Percentiles rank a stretch among this genome's conserved stretches.
These are phyloP conservation scores for Hondaea fermentalgiana DNA, from an alignment of 108 stramenopile species.

Conservation along the genomic window DNA sequence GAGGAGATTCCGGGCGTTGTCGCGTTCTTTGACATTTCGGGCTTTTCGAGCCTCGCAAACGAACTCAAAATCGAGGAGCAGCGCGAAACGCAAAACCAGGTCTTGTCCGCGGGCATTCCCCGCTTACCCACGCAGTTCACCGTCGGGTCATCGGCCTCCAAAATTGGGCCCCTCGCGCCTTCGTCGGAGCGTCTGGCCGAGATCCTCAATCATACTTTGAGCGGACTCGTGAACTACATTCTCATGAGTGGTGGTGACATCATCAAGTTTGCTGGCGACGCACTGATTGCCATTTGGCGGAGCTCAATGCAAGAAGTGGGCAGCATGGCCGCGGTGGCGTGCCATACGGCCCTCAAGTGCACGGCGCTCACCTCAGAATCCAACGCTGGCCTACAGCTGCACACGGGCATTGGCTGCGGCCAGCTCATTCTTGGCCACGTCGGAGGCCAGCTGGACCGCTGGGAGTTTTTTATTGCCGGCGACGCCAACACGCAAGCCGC, in stretches of 20 bases:
- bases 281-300: slow-evolving; percentile 52
- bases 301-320: slow-evolving; percentile 20
- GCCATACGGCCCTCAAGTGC: slow-evolving; percentile 40
- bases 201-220: background rate
- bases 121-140: background rate
- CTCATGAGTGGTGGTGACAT: slow-evolving; percentile 51
- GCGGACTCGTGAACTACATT: slow-evolving; percentile 40
- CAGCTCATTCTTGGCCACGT: slow-evolving; percentile 39
- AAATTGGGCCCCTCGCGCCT: background rate
- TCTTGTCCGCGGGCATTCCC: background rate
- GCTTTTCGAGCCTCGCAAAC: background rate
- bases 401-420: slow-evolving; percentile 49
- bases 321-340: slow-evolving; percentile 40
- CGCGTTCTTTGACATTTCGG: background rate
- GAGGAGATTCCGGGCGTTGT: background rate
- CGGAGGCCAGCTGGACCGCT: slow-evolving; percentile 39
- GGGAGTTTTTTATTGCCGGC: slow-evolving; percentile 52
- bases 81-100: background rate
- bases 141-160: background rate
- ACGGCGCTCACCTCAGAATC: background rate
- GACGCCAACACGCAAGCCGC: slow-evolving; percentile 50
- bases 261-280: slow-evolving; percentile 57
- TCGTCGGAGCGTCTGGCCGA: background rate
- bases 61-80: background rate
- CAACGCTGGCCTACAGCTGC: slow-evolving; percentile 30